Conservation (phyloP, 228 moss, liverwort and hornwort species). For the Sphagnum magellanicum region DNA sequence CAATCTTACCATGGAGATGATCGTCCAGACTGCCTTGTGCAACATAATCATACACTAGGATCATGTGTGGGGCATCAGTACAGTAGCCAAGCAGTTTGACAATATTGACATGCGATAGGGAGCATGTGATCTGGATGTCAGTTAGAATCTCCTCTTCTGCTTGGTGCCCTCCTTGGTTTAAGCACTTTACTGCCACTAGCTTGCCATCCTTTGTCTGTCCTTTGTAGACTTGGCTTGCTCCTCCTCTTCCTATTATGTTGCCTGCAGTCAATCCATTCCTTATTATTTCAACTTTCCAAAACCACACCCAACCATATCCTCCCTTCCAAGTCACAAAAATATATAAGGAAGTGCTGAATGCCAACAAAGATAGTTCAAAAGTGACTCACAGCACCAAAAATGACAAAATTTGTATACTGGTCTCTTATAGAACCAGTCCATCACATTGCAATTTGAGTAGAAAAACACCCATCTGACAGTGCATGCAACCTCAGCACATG, state of each 20-base stretch:
- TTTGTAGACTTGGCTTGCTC: conserved; percentile 88
- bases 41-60: conserved; percentile 38
- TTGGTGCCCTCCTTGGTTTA: conserved; percentile 56
- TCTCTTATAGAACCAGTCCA: background rate
- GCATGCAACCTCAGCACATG: too few species aligned
- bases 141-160: conserved; percentile 77
- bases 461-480: too few species aligned
- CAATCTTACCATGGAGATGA: conserved; percentile 36
- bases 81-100: conserved; percentile 75
- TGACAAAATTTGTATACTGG: background rate
- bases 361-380: background rate
- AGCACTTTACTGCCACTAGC: conserved; percentile 77
- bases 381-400: too few species aligned
- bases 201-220: conserved; percentile 60
- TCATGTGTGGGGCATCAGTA: conserved; percentile 26
- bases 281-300: background rate
- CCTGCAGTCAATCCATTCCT: conserved; percentile 19
- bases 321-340: too few species aligned
- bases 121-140: conserved; percentile 66
- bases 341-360: too few species aligned
- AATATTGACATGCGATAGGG: conserved; percentile 69
- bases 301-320: too few species aligned
- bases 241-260: conserved; percentile 79
- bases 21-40: conserved; percentile 51
- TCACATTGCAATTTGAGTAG: background rate